Conservation (phyloP, 164 flowering plant species). For the Litsea cubeba region DNA sequence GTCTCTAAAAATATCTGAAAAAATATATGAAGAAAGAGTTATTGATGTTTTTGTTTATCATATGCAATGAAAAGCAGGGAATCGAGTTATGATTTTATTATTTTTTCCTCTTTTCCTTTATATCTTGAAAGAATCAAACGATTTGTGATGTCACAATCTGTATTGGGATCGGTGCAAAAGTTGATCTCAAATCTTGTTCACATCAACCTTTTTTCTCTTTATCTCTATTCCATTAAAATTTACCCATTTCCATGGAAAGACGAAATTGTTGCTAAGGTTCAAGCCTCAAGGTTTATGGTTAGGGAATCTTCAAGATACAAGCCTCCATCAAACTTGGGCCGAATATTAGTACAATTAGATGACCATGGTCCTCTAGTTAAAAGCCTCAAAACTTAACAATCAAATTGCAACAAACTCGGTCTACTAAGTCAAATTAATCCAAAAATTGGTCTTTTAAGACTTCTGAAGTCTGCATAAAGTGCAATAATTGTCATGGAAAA, state of each 20-base stretch:
- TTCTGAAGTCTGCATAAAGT: not conserved
- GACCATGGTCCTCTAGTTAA: too few relatives aligned
- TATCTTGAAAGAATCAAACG: not conserved
- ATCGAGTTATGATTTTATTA: not conserved
- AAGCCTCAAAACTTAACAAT: too few relatives aligned
- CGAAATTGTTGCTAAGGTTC: too few relatives aligned
- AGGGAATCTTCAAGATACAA: too few relatives aligned
- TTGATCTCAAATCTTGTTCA: not conserved
- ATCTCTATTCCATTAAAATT: not conserved
- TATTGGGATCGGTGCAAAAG: not conserved
- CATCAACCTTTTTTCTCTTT: not conserved
- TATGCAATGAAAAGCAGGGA: not conserved
- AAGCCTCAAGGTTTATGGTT: too few relatives aligned
- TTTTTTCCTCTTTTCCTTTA: too few relatives aligned
- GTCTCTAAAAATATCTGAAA: too few relatives aligned
- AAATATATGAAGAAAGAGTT: too few relatives aligned
- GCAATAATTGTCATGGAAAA: not conserved
- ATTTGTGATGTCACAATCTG: not conserved
- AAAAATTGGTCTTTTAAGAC: not conserved
- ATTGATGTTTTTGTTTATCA: too few relatives aligned
- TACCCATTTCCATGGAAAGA: not conserved
- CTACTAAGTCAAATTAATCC: not conserved
- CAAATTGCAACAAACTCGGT: too few relatives aligned
- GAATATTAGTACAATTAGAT: too few relatives aligned
- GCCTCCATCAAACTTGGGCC: too few relatives aligned